Percentiles rank a stretch among this genome's conserved stretches.
These are phyloP conservation scores for Chalara sp. DNA, from an alignment of 2,329 filamentous ascomycete genomes.

Conservation along the genomic window DNA sequence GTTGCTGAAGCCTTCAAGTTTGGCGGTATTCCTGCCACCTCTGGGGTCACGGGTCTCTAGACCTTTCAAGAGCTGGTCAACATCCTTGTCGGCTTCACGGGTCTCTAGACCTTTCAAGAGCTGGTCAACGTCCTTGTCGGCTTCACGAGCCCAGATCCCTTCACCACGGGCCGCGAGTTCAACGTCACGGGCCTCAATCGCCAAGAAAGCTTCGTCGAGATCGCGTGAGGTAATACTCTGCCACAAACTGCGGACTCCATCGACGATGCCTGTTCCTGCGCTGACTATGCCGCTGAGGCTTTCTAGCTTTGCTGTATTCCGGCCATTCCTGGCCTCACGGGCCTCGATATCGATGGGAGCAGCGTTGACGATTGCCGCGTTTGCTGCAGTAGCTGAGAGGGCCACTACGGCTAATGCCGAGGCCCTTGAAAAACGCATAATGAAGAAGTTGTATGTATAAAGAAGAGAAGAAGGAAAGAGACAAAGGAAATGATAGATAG, in stretches of 20 bases:
- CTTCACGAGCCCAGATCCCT: too few species aligned
- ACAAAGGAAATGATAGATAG: not conserved
- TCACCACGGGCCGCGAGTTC: too few species aligned
- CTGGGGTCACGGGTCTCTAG: not conserved
- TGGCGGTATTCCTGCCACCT: not conserved
- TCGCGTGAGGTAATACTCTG: not conserved
- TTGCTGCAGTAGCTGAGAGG: not conserved
- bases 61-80: too few species aligned
- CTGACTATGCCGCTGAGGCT: not conserved
- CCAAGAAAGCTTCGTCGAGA: not conserved
- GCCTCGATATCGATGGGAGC: not conserved
- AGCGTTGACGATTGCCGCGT: not conserved
- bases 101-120: too few species aligned
- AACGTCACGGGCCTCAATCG: too few species aligned
- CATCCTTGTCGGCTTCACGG: too few species aligned
- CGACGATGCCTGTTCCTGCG: not conserved
- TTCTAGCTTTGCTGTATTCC: not conserved
- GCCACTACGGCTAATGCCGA: not conserved
- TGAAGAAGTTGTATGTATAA: not conserved
- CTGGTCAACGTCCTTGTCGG: too few species aligned
- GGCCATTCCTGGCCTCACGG: not conserved
- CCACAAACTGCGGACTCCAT: not conserved
- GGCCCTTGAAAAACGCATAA: not conserved
- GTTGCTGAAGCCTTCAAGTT: not conserved
- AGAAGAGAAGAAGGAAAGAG: not conserved